These are phyloP conservation scores for Pseudogymnoascus sp. DNA, from an alignment of 2,329 filamentous ascomycete genomes.

Conservation along the genomic window DNA sequence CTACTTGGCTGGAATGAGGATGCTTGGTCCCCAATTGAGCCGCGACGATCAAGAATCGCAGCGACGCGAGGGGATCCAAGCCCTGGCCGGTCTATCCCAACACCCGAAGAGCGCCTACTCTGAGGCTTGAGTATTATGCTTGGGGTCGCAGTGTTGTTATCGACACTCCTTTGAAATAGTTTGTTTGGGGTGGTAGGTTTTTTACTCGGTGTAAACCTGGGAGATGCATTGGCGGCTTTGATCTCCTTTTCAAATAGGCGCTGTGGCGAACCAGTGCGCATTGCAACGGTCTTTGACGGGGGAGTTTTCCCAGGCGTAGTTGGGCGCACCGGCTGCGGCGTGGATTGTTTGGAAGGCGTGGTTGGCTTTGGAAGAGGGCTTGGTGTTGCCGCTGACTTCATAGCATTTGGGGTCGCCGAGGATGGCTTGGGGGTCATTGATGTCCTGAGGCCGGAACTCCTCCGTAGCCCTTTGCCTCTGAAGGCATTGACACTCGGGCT, in stretches of 20 bases:
- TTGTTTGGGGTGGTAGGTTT: slow-evolving; percentile 31
- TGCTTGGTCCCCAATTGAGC: slow-evolving; percentile 62
- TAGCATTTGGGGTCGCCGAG: slow-evolving; percentile 13
- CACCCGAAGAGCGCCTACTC: slow-evolving; percentile 52
- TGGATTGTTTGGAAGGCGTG: slow-evolving; percentile 35
- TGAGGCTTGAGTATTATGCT: slow-evolving; percentile 57
- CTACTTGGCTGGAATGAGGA: slow-evolving; percentile 52
- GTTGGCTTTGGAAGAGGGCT: slow-evolving; percentile 29
- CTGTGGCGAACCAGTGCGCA: slow-evolving; percentile 42
- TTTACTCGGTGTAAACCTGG: slow-evolving; percentile 29
- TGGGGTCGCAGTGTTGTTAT: slow-evolving; percentile 53
- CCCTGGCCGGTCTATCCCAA: slow-evolving; percentile 63
- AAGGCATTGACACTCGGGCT: slow-evolving; percentile 51
- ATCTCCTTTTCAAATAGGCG: slow-evolving; percentile 37
- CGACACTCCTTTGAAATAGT: slow-evolving; percentile 48
- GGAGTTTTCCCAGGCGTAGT: slow-evolving; percentile 45
- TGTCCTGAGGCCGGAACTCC: slow-evolving; percentile 37
- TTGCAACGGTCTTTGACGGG: slow-evolving; percentile 38
- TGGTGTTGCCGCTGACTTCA: slow-evolving; percentile 17
- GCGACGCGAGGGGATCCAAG: slow-evolving; percentile 70
- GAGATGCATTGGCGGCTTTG: slow-evolving; percentile 26
- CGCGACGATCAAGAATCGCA: slow-evolving; percentile 62
- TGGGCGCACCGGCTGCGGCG: slow-evolving; percentile 37
- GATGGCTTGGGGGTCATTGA: slow-evolving; percentile 35
- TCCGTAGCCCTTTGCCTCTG: slow-evolving; percentile 41